Conservation (phyloP, 2,329 filamentous ascomycete species). For the Elsinoe australis region DNA sequence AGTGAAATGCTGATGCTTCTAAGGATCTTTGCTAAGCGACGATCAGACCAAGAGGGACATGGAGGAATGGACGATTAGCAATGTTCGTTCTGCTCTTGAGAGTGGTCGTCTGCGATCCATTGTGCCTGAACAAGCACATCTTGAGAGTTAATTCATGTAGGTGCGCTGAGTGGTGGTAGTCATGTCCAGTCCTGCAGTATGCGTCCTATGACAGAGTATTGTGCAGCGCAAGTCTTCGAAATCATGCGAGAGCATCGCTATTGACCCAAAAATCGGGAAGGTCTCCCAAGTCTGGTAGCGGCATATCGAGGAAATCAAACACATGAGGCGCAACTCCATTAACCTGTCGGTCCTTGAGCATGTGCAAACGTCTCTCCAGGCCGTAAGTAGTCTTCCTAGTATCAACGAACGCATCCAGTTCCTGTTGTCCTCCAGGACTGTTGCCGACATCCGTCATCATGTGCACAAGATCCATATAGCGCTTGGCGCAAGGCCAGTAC, state of each 20-base stretch:
- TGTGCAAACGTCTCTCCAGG: not conserved
- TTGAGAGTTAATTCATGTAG: no score
- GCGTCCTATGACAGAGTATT: no score
- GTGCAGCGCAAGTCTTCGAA: no score
- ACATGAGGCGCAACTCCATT: not conserved
- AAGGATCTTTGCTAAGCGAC: not conserved
- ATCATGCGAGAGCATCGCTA: no score
- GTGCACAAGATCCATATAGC: not conserved
- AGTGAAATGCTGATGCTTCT: no score
- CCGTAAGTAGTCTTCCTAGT: not conserved
- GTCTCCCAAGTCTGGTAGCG: not conserved
- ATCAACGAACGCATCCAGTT: not conserved
- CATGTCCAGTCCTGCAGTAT: not conserved
- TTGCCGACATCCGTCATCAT: not conserved
- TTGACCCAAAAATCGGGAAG: not conserved
- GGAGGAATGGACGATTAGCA: slow-evolving; percentile 69
- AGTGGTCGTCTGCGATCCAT: slow-evolving; percentile 57
- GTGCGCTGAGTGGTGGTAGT: no score
- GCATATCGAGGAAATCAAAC: not conserved
- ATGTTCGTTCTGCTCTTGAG: slow-evolving; percentile 56
- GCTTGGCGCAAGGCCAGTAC: not conserved
- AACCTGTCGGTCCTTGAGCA: not conserved
- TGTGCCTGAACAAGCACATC: slow-evolving; percentile 59
- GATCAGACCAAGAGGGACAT: slow-evolving; percentile 47
- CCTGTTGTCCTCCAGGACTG: not conserved